phyloP scores from a whole-genome alignment of 805 yeast genomes.

The Saccharomycopsis sp. region DNA sequence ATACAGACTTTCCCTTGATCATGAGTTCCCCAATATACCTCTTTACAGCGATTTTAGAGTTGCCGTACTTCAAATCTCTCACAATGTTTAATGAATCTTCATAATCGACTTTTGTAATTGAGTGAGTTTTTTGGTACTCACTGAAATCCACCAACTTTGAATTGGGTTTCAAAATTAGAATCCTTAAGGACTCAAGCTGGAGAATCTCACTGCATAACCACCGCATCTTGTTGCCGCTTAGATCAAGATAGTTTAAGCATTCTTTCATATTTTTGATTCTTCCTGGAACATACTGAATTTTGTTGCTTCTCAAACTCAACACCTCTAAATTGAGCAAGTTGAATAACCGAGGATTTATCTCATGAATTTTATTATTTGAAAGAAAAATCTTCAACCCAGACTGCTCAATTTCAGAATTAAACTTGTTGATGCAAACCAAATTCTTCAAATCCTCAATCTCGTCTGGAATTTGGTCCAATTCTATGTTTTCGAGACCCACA shows the following conservation, averaged over 20 bases:
- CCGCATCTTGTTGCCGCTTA: conserved; percentile 16
- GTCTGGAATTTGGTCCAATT: conserved; percentile 15
- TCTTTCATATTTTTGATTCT: conserved; percentile 9
- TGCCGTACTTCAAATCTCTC: conserved; percentile 1
- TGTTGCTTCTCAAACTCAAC: conserved; percentile 17
- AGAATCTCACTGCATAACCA: conserved; percentile 15
- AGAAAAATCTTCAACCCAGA: conserved; percentile 18
- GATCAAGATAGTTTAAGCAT: conserved; percentile 14
- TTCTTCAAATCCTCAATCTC: conserved; percentile 21
- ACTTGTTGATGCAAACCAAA: conserved; percentile 12
- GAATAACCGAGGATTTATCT: conserved; percentile 19
- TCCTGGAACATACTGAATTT: conserved; percentile 17
- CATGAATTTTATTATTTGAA: conserved; percentile 11
- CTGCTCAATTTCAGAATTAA: conserved; percentile 5
- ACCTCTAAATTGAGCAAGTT: conserved; percentile 15
- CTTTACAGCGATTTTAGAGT: conserved; percentile 3
- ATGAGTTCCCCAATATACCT: conserved; percentile 12
- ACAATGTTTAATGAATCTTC: too few relatives aligned
- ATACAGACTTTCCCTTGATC: conserved; percentile 1
- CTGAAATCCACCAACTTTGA: conserved; percentile 10
- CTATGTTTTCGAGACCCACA: conserved; percentile 15
- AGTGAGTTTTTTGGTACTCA: conserved; percentile 8
- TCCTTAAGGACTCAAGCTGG: conserved; percentile 12
- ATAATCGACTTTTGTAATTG: neutral
- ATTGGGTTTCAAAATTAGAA: conserved; percentile 18